A percentile compares a stretch with the other conserved stretches of the same genome.
These are phyloP conservation scores for Paramecium sonneborni DNA, from an alignment of 73 alveolate genomes.

Conservation along the genomic window DNA sequence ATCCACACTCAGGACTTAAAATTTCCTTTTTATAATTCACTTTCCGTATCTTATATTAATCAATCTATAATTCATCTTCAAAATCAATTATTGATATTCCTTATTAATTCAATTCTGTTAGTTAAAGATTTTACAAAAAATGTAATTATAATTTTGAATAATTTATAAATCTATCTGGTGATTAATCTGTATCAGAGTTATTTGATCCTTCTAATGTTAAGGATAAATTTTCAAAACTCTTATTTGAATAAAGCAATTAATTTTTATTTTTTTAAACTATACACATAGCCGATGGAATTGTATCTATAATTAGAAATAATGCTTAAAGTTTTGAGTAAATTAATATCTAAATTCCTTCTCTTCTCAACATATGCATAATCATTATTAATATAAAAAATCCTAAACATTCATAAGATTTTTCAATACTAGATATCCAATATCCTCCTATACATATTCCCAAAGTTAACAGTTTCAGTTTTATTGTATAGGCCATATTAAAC, in stretches of 20 bases:
- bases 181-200: not conserved
- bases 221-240: not conserved
- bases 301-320: slow-evolving; percentile 12
- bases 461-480: not conserved
- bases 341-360: not conserved
- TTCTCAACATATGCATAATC: not conserved
- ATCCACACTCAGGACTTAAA: not conserved
- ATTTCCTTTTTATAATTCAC: not conserved
- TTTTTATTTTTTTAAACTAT: slow-evolving; percentile 10
- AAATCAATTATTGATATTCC: not conserved
- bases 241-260: slow-evolving; percentile 31
- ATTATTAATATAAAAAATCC: not conserved
- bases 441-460: not conserved
- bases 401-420: not conserved
- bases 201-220: not conserved
- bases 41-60: not conserved
- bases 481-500: not conserved
- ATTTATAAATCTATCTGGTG: not conserved
- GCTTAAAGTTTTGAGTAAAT: not conserved
- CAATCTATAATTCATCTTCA: not conserved
- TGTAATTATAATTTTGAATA: not conserved
- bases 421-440: not conserved
- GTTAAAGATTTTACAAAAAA: not conserved
- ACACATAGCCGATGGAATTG: slow-evolving; percentile 48
- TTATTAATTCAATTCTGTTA: not conserved